phyloP scores from a whole-genome alignment of 1,284 basidiomycete genomes.

The Rhodotorula sp. region DNA sequence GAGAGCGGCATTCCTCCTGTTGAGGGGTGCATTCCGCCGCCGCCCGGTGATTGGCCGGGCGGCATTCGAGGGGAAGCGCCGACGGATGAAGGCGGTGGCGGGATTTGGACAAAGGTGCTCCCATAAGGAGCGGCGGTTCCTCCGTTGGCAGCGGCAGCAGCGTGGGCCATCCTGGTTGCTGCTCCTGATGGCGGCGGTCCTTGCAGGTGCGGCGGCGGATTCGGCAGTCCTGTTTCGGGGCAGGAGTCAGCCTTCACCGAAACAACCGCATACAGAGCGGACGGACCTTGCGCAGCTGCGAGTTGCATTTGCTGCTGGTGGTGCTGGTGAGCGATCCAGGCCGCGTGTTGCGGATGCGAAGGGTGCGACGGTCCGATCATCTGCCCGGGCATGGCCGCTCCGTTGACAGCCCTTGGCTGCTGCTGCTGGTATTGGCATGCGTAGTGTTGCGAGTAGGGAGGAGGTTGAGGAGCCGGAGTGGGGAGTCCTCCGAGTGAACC shows the following conservation, averaged over 20 bases:
- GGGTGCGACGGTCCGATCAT: constrained; percentile 30
- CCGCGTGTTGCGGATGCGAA: constrained; percentile 26
- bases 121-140: too few species aligned
- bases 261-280: too few species aligned
- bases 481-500: too few species aligned
- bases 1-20: too few species aligned
- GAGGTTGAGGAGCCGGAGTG: too few species aligned
- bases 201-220: not conserved
- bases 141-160: too few species aligned
- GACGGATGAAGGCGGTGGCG: not conserved
- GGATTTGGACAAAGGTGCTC: too few species aligned
- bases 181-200: not conserved
- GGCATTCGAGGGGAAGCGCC: not conserved
- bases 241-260: too few species aligned
- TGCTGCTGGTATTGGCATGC: not conserved
- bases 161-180: too few species aligned
- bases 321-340: constrained; percentile 25
- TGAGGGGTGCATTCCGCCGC: too few species aligned
- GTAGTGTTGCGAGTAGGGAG: not conserved
- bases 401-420: not conserved
- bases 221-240: not conserved
- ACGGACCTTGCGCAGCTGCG: not conserved
- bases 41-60: not conserved
- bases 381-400: not conserved
- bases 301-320: not conserved